Evolutionary conservation across 805 yeast genomes (phyloP).

Genomic region (Starmerella riodocensis): DNA sequence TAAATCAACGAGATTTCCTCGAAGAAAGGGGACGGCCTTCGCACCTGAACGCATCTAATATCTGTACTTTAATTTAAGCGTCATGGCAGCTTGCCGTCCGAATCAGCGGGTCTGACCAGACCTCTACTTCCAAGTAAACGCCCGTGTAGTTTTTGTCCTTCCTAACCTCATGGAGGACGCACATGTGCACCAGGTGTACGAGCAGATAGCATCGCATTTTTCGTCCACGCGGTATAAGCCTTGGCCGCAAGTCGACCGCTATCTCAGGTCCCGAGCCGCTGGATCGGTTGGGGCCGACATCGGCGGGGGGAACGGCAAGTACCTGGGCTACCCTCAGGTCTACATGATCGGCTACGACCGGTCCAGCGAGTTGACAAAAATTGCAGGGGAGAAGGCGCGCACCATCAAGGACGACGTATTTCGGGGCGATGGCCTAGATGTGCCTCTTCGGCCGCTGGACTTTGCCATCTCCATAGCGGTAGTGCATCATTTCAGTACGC

Average conservation of each 20-base stretch:
- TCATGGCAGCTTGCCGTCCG: no score
- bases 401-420: conserved; percentile 42
- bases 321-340: conserved; percentile 57
- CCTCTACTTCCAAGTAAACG: no score
- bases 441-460: conserved; percentile 40
- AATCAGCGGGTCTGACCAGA: no score
- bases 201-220: conserved; percentile 83
- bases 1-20: no score
- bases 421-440: conserved; percentile 65
- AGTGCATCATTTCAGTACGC: conserved; percentile 86
- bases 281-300: conserved; percentile 77
- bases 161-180: conserved; percentile 41
- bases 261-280: conserved; percentile 36
- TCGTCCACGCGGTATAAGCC: conserved; percentile 91
- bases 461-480: conserved; percentile 94
- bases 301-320: conserved; percentile 97
- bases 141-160: neutral
- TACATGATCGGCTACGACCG: conserved; percentile 53
- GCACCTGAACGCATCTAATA: no score
- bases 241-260: conserved; percentile 87
- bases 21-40: no score
- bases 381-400: conserved; percentile 49
- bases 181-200: conserved; percentile 78
- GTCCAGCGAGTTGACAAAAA: conserved; percentile 24
- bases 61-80: no score